Conservation (phyloP, 257 asterid species). For the Echites panduratus region DNA sequence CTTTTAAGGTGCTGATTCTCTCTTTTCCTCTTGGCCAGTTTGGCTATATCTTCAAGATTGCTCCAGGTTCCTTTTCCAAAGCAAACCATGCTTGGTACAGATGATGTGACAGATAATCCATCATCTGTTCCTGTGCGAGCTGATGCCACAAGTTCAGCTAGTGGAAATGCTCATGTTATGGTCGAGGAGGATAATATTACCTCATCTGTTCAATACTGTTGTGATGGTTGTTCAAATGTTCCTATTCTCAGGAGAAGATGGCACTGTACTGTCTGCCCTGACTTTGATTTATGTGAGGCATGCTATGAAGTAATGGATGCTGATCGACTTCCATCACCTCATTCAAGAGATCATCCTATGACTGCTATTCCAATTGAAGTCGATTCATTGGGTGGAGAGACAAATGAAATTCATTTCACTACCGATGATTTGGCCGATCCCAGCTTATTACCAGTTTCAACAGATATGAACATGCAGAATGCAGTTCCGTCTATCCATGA, state of each 20-base stretch:
- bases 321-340: constrained; percentile 90
- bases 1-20: constrained; percentile 23
- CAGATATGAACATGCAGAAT: constrained; percentile 52
- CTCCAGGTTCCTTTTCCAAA: constrained; percentile 99
- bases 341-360: constrained; percentile 94
- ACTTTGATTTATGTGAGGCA: constrained; percentile 96
- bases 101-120: constrained; percentile 61
- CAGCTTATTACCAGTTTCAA: constrained; percentile 52
- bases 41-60: constrained; percentile 97
- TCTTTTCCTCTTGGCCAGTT: constrained; percentile 46
- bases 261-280: constrained; percentile 98
- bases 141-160: constrained; percentile 50
- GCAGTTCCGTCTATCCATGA: constrained; percentile 71
- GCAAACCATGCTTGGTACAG: constrained; percentile 90
- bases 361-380: constrained; percentile 95
- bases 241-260: constrained; percentile 93
- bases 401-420: constrained; percentile 76
- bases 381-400: constrained; percentile 77
- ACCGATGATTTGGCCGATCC: constrained; percentile 64
- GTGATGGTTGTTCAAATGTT: constrained; percentile 99
- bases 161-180: constrained; percentile 67
- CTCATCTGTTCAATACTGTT: constrained; percentile 93
- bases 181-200: constrained; percentile 89
- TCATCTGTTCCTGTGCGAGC: constrained; percentile 51
- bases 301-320: constrained; percentile 92